Evolutionary conservation across 345 rosid species (phyloP), one percentile per base, ranked within the genome.

Genomic region (Limnanthes douglasii): DNA sequence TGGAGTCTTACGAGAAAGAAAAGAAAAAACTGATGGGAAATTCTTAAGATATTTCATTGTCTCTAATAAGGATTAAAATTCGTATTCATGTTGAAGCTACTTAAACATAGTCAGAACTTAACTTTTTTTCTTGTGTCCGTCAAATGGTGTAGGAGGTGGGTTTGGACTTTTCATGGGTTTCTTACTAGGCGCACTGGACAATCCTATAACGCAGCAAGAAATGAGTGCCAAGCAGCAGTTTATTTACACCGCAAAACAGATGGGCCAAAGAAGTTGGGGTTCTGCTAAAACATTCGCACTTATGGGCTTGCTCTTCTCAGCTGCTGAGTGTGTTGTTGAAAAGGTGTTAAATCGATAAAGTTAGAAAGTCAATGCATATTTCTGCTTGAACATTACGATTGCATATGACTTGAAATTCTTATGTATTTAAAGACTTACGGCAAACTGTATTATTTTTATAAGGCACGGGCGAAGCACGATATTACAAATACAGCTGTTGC

Each of bases 401-500:
- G n/a, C n/a, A n/a, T 45, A 32, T 15, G 18, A 21, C 18, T 31
- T 35, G 31, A 8, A 13, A 11, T 18, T 34, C 25, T 50, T 36
- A 23, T 24, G 4, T 32, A n/a, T n/a, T n/a, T n/a, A n/a, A n/a
- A 18, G 9, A 41, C 21, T 41, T 35, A 19, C 30, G 6, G 12
- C 20, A 3, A 3, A 20, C 35, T 25, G 2, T 18, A 25, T n/a
- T 39, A 16, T 54, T 49, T 46, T 4, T 33, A 48, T 6, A 56
- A 86, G 94, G 78, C 84, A 13, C 72, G 98, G 41, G 95, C 86
- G 1, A 84, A 80, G 57, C 98, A 90, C 46, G 98, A 84, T 46
- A 49, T 43, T 4, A 72, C 75, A 17, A 90, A 90, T 62, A 72
- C 92, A 0, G 77, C 67, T 51, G 39, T 84, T 34, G 98, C 95